Evolutionary conservation across 192 early-diverging fungal genomes (phyloP), one percentile per base, ranked within the genome.

Genomic region (Backusella morwellensis): DNA sequence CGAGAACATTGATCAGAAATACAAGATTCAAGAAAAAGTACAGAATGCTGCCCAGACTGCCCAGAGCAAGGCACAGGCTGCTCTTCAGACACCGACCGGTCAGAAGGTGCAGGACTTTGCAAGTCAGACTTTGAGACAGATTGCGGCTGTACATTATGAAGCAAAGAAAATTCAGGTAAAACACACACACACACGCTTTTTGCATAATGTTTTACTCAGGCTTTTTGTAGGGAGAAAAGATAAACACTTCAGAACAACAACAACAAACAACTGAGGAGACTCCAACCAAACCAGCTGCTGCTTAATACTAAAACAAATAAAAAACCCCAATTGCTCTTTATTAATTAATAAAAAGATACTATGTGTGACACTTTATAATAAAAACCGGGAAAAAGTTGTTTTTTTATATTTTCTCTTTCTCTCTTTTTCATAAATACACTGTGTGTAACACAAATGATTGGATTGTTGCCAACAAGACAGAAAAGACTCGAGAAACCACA

Each of bases 121-220:
- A 68, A 63, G 66, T n/a, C 82, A 85, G 26, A 85, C 87, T 54
- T 77, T 83, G 35, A 79, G 76, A 68, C 81, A 86, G 66, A 84
- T 87, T 54, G 80, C 85, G 23, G 90, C 87, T 41, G 86, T 91
- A 50, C 87, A 89, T 77, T 40, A 77, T 75, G 87, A 90, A 77
- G 88, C 90, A 50, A 83, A 83, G 63, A 85, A 80, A 59, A 86
- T 91, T 68, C 80, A 82, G 56, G 56, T 63, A 63, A 63, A 29
- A 63, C 9, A n/a, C 6, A 50, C 19, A 50, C 19, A 50, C 6
- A 0, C 14, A 12, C 14, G 11, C 2, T 21, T 56, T 26, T 12
- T 59, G 21, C 15, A 26, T 50, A 6, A 50, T 50, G 19, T 17
- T 50, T 50, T 50, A 17, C 15, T 44, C 15, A 44, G 32, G 32